Base-by-base conservation (phyloP, 1,139 yeast species). In the Protomyces arabidopsidicola region DNA sequence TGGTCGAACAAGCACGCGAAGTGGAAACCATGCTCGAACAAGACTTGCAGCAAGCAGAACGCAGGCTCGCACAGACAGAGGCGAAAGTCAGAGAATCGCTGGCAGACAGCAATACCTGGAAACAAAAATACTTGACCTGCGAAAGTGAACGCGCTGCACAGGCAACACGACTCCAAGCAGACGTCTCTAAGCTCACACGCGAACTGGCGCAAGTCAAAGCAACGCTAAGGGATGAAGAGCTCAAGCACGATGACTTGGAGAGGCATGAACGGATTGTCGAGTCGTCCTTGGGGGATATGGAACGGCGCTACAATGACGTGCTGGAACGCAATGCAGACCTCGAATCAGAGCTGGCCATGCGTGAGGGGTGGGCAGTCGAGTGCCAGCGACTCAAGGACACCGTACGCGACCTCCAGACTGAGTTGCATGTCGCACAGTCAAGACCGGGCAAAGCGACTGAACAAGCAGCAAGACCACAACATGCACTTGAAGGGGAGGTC, bases 161-260 rank as follows among this genome's bases (percentile, higher is more conserved):
- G 14, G 75, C 72, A 48, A 64, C 70, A 12, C 67, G 74, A 9
- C 67, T 72, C 18, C 71, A 69, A 60, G 68, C 70, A 39, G 76
- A 74, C 65, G 69, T 73, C 20, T 66, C 65, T 3, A 55, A 72
- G 14, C 66, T 74, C 42, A 68, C 71, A 50, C 70, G 69, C 24
- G 74, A 74, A 0, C 73, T 71, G 38, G 34, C 16, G 16, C 31
- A 20, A 42, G 55, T 55, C 22, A 52, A 68, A 53, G 65, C 68
- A 18, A 69, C 71, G 50, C 69, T 76, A n/a, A 68, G 75, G n/a
- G 78, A 76, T 45, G 74, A 75, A 9, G 78, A 76, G 66, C 72
- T 74, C 71, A 74, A 71, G 39, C 75, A 75, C 63, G 78, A 76
- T 65, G 77, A 75, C 62, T 73, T 76, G 72, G 78, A 76, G 65